phyloP scores from a whole-genome alignment of 805 yeast species.

The Teunomyces panamensis region DNA sequence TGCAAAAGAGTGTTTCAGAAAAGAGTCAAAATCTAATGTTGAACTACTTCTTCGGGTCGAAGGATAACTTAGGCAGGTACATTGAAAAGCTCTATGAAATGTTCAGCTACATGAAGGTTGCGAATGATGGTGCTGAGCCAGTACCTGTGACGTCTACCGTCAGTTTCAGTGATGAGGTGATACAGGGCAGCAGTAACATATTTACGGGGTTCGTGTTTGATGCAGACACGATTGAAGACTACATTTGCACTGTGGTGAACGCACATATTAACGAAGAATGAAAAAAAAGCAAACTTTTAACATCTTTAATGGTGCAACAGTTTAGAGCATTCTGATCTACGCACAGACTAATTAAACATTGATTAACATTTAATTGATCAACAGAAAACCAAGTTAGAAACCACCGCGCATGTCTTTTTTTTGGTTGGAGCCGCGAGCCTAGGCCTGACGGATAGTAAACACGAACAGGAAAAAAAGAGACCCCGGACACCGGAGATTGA shows the following conservation, averaged over 20 bases:
- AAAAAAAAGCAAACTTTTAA: not conserved
- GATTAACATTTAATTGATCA: too few species aligned
- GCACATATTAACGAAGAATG: not conserved
- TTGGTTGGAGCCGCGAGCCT: too few species aligned
- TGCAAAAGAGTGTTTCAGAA: not conserved
- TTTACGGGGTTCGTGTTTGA: constrained; percentile 21
- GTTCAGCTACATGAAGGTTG: constrained; percentile 15
- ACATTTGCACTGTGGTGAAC: constrained; percentile 19
- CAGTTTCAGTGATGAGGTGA: constrained; percentile 16
- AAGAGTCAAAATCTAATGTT: constrained; percentile 15
- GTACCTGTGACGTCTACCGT: constrained; percentile 15
- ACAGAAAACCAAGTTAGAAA: too few species aligned
- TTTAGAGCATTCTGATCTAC: not conserved
- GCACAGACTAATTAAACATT: not conserved
- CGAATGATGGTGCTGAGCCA: not conserved
- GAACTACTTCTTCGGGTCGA: constrained; percentile 24
- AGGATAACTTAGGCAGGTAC: constrained; percentile 20
- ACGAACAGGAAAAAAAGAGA: too few species aligned
- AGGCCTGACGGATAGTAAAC: too few species aligned
- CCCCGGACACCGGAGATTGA: too few species aligned
- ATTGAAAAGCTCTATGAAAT: constrained; percentile 22
- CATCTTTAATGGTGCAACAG: not conserved
- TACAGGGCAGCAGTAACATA: constrained; percentile 11
- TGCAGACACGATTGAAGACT: constrained; percentile 18
- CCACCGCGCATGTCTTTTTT: too few species aligned